These are phyloP conservation scores for Dryas octopetala DNA, from an alignment of 306 rosid species.

Conservation along the genomic window DNA sequence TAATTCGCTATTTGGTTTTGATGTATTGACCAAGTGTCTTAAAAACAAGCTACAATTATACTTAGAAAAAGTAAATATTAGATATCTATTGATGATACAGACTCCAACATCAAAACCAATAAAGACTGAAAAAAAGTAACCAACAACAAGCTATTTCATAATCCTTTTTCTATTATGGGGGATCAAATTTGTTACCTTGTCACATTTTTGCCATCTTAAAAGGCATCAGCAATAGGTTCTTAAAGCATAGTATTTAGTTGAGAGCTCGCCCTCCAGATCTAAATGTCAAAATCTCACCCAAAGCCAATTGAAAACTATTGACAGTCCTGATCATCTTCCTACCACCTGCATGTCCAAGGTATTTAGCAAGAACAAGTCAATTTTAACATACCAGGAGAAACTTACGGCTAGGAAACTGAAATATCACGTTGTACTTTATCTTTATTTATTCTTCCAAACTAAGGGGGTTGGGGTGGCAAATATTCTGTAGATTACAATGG, in stretches of 20 bases:
- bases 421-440: neutral
- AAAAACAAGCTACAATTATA: neutral
- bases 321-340: neutral
- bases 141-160: neutral
- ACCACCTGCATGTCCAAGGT: neutral
- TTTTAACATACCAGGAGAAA: neutral
- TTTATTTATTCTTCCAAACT: neutral
- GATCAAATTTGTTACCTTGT: neutral
- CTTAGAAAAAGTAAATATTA: neutral
- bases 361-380: neutral
- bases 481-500: neutral
- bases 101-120: neutral
- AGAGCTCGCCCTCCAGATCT: neutral
- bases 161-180: neutral
- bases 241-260: neutral
- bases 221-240: neutral
- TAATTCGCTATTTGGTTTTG: too few species aligned
- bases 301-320: neutral
- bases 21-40: neutral
- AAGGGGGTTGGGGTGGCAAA: neutral
- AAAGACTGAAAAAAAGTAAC: neutral
- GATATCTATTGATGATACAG: neutral
- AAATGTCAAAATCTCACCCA: neutral
- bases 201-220: conserved; percentile 3
- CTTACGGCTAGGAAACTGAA: neutral